Evolutionary conservation across 2,329 filamentous ascomycete species (phyloP), one percentile per base, ranked within the genome.

Genomic region (Didymella exigua): DNA sequence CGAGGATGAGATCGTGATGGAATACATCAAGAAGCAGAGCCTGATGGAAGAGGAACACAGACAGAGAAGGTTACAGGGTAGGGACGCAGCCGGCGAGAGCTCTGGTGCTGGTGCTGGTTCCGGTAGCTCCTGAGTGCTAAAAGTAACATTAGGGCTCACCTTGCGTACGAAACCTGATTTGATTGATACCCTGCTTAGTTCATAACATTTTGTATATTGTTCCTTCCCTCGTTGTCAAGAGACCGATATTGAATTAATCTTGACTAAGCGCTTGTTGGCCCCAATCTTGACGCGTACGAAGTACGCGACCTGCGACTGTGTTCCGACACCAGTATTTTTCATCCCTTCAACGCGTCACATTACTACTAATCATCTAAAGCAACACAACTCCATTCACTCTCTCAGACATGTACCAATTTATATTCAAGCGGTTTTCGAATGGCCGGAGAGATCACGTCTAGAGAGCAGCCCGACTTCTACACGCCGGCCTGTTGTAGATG

Each of bases 11-110:
- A 84, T 89, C 56, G 83, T 91, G n/a, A 73, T 91, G 70, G 88
- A 90, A 64, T 91, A 89, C 68, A 81, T 91, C 41, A 90, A 88
- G 79, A 88, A 86, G 77, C 88, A 91, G 75, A 91, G 88, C 69
- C 69, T 90, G 21, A 79, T 83, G 1, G 89, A 93, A 73, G 86
- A 60, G 67, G 36, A 66, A 52, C 49, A 59, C 55, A 50, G 59
- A 58, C 48, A 59, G 58, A 18, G 45, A 19, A 26, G 29, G 2
- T 19, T 49, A 23, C 54, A 57, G 19, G 49, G 54, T 8, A 53
- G 54, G 24, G 49, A 57, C 16, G 33, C 19, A 9, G 37, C 18
- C 1, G 54, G 54, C 7, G 48, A 49, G 27, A 56, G 54, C 44
- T 56, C 54, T n/a, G 33, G 54, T 6, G 44, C 36, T 24, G 36